Evolutionary conservation across 208 protist species (phyloP).

Genomic region (Crithidia fasciculata): DNA sequence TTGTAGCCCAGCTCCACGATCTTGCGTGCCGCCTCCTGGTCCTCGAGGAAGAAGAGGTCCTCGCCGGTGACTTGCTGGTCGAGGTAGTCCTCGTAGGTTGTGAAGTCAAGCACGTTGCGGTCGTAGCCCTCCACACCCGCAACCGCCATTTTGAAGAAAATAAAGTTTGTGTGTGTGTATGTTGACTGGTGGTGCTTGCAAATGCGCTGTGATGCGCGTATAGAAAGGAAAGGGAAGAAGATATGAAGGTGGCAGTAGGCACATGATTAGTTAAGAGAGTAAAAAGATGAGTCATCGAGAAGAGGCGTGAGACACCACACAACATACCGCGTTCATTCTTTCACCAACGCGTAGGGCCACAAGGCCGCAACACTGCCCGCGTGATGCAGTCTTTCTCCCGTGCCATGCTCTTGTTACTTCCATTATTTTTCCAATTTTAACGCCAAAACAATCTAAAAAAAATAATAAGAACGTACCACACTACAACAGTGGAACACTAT

Average conservation of each 20-base stretch:
- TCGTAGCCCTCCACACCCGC: constrained; percentile 57
- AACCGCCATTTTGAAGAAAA: background rate
- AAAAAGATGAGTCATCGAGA: too few species aligned
- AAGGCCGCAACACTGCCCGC: too few species aligned
- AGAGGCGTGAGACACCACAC: too few species aligned
- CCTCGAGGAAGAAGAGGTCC: constrained; percentile 92
- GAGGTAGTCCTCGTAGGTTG: constrained; percentile 92
- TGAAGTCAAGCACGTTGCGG: constrained; percentile 83
- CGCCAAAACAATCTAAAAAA: too few species aligned
- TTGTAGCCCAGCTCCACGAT: constrained; percentile 98
- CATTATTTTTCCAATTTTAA: too few species aligned
- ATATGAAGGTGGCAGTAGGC: too few species aligned
- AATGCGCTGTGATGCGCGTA: background rate
- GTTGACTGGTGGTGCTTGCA: background rate
- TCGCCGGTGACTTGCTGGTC: constrained; percentile 88
- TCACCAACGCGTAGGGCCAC: too few species aligned
- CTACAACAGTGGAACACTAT: background rate
- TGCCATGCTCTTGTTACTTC: too few species aligned
- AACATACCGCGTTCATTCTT: too few species aligned
- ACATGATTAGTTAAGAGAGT: too few species aligned
- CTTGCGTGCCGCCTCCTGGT: constrained; percentile 94
- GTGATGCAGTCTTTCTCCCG: too few species aligned
- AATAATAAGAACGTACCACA: too few species aligned
- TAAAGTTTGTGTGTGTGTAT: background rate
- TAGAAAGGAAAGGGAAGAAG: background rate